These are phyloP conservation scores for Podospora pseudopauciseta DNA, from an alignment of 495 filamentous ascomycete genomes.

Conservation along the genomic window DNA sequence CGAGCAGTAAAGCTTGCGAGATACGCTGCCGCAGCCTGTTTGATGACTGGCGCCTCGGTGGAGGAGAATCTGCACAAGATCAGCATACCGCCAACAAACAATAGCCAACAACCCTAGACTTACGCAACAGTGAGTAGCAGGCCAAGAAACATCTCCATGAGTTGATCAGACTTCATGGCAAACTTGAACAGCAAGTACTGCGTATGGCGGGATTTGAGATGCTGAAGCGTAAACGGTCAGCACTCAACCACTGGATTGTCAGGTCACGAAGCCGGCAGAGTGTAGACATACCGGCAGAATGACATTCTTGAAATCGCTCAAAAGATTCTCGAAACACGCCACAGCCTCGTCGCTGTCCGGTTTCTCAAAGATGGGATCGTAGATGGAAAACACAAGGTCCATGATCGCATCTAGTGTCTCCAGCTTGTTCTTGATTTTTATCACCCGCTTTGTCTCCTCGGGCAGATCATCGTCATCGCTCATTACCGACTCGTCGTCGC, in stretches of 20 bases:
- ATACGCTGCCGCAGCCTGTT: constrained; percentile 82
- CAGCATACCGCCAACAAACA: background rate
- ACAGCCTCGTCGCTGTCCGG: constrained; percentile 47
- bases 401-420: constrained; percentile 91
- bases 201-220: constrained; percentile 34
- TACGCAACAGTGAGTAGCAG: constrained; percentile 61
- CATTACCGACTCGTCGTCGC: constrained; percentile 51
- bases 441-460: constrained; percentile 45
- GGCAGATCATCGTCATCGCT: constrained; percentile 48
- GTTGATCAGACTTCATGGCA: constrained; percentile 66
- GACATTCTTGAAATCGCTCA: constrained; percentile 76
- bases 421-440: constrained; percentile 71
- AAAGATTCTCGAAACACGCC: constrained; percentile 63
- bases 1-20: constrained; percentile 85
- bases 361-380: constrained; percentile 62
- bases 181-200: constrained; percentile 77
- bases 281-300: constrained; percentile 91
- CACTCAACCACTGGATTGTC: background rate
- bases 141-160: constrained; percentile 78
- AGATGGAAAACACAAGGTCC: constrained; percentile 81
- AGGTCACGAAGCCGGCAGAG: constrained; percentile 16
- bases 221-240: constrained; percentile 15
- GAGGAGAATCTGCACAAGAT: constrained; percentile 38
- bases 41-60: constrained; percentile 60
- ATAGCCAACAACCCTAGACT: background rate